Evolutionary conservation across 2,329 filamentous ascomycete genomes (phyloP), one percentile per base, ranked within the genome.

Genomic region (Neurospora sp.): DNA sequence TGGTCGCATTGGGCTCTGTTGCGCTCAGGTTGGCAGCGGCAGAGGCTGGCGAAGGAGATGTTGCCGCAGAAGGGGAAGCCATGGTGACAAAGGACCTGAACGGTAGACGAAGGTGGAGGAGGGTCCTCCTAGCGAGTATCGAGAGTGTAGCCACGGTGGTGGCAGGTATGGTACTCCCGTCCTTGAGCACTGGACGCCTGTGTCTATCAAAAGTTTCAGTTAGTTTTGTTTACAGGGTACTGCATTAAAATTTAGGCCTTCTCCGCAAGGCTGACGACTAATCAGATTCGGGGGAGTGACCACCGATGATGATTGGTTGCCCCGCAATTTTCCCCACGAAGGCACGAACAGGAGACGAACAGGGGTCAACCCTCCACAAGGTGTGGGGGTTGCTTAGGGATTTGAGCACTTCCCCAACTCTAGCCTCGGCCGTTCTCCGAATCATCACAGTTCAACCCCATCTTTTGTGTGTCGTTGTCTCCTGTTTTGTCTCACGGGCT

Each of bases 221-320:
- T 10, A 23, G n/a, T 17, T 10, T 33, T 28, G 52, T 33, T 33
- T 62, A 62, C 52, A 62, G 12, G 52, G 52, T 28, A 33, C 23
- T 33, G 23, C 52, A 36, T 17, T 3, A 62, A 39, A 52, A 33
- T 38, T 8, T 52, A 38, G 68, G 72, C 72, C 73, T 74, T 71
- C 39, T 70, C 70, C 69, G 71, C 73, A 74, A 74, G 72, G 73
- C 73, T 74, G 72, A 72, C 6, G 17, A 28, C 52, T 62, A 33
- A 33, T 57, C 52, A 33, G 23, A 17, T 57, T 67, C 19, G 23
- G 66, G 36, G 4, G 8, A 36, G 23, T 38, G 4, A 10, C 23
- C 52, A 19, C 33, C 12, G 38, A 28, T 65, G 17, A 8, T 66
- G 37, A 72, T 72, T 73, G 70, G 72, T 19, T 66, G 19, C 52